Percentiles rank a stretch among this genome's conserved stretches.
Evolutionary conservation across 2,329 filamentous ascomycete genomes (phyloP).

Genomic region (Talaromyces sp.): DNA sequence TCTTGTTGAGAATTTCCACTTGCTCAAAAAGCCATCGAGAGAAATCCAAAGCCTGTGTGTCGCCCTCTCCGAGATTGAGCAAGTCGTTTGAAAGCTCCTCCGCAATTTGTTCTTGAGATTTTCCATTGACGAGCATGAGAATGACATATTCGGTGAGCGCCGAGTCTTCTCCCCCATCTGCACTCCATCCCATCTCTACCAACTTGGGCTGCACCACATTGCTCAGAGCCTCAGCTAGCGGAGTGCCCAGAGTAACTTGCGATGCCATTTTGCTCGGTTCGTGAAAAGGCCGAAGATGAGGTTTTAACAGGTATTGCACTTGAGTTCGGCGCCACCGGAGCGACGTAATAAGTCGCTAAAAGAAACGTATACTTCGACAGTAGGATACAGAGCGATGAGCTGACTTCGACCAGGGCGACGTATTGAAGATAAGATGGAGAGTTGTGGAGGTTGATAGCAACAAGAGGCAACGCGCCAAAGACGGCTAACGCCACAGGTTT

Average conservation of each 20-base stretch:
- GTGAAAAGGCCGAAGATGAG: neutral
- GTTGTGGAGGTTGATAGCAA: neutral
- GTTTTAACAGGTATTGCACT: neutral
- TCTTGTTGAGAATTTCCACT: conserved; percentile 61
- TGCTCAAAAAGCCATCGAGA: conserved; percentile 91
- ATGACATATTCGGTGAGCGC: conserved; percentile 94
- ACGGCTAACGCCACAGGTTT: neutral
- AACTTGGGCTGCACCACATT: conserved; percentile 83
- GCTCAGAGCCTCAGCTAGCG: conserved; percentile 77
- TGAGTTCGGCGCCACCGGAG: neutral
- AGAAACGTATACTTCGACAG: neutral
- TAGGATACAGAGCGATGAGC: neutral
- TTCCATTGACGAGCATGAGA: conserved; percentile 93
- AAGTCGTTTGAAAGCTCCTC: conserved; percentile 83
- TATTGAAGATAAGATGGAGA: neutral
- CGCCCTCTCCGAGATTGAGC: conserved; percentile 73
- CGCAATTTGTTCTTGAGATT: conserved; percentile 84
- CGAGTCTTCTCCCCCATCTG: conserved; percentile 70
- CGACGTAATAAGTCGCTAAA: neutral
- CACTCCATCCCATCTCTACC: conserved; percentile 86
- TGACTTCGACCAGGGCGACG: neutral
- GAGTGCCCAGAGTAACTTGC: conserved; percentile 70
- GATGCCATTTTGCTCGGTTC: conserved; percentile 57
- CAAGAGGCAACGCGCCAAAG: neutral
- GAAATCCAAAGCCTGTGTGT: conserved; percentile 76